These are phyloP conservation scores for Calonectria pteridis DNA, from an alignment of 2,329 filamentous ascomycete species.

Conservation along the genomic window DNA sequence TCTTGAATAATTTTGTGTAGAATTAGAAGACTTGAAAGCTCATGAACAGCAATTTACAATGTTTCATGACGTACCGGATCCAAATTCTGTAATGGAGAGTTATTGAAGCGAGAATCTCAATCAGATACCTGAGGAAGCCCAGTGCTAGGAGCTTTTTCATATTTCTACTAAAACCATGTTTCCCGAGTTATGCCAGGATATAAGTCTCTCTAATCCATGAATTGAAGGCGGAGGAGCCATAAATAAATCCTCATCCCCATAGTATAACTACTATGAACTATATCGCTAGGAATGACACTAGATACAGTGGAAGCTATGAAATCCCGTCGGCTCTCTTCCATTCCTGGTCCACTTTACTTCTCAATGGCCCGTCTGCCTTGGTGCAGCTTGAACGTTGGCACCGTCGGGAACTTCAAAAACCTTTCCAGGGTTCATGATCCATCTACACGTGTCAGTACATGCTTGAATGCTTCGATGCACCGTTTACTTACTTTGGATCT, in stretches of 20 bases:
- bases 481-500: slow-evolving; percentile 17
- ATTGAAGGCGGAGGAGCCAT: neutral
- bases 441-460: neutral
- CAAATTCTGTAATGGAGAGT: neutral
- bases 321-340: neutral
- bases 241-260: neutral
- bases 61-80: neutral
- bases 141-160: neutral
- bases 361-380: slow-evolving; percentile 1
- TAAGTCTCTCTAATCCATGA: neutral
- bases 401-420: slow-evolving; percentile 18
- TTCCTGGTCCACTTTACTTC: neutral
- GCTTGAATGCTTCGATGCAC: fast-evolving
- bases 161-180: neutral
- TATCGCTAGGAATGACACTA: neutral
- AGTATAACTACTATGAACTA: neutral
- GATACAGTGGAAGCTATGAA: neutral
- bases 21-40: neutral
- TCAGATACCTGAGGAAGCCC: neutral
- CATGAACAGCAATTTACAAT: neutral
- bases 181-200: neutral
- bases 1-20: neutral
- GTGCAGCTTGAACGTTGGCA: slow-evolving; percentile 1
- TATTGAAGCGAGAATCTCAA: neutral
- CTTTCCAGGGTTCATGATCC: slow-evolving; percentile 24